phyloP scores from a whole-genome alignment of 192 early-diverging fungal species.

The Backusella psychrophila region DNA sequence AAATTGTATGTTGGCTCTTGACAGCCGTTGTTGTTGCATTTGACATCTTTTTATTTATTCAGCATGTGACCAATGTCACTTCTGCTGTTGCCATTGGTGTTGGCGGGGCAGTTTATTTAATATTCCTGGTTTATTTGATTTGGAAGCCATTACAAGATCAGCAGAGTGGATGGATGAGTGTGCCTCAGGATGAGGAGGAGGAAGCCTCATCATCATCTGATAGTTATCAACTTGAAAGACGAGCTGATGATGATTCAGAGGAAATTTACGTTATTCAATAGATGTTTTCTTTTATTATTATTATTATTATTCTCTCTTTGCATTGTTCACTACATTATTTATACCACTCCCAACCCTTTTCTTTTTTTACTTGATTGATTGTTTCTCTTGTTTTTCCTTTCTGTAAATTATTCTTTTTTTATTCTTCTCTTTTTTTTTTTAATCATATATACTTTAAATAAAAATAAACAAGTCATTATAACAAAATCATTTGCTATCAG shows the following conservation, averaged over 20 bases:
- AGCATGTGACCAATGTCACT: not conserved
- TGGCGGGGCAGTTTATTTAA: not conserved
- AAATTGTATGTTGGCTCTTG: slow-evolving; percentile 7
- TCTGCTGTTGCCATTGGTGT: slow-evolving; percentile 1
- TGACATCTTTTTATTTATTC: slow-evolving; percentile 20
- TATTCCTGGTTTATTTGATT: slow-evolving; percentile 9
- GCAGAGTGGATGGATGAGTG: slow-evolving; percentile 4
- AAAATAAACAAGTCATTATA: not conserved
- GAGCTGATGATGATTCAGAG: not conserved
- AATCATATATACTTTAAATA: not conserved
- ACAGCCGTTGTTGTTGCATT: slow-evolving; percentile 15
- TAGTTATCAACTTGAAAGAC: not conserved
- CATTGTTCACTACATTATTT: not conserved
- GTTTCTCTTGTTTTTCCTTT: not conserved
- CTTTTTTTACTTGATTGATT: not conserved
- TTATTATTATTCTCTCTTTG: not conserved
- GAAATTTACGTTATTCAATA: slow-evolving; percentile 5
- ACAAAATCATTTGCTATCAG: not conserved
- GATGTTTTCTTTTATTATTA: not conserved
- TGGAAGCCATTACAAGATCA: slow-evolving; percentile 3
- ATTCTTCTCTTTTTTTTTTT: not conserved
- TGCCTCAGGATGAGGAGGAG: slow-evolving; percentile 3
- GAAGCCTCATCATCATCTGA: not conserved
- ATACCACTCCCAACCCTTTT: not conserved
- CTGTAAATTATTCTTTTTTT: not conserved